Percentiles rank a stretch among this genome's conserved stretches.
Evolutionary conservation across 2,329 filamentous ascomycete species (phyloP).

Genomic region (Curvularia hawaiiensis): DNA sequence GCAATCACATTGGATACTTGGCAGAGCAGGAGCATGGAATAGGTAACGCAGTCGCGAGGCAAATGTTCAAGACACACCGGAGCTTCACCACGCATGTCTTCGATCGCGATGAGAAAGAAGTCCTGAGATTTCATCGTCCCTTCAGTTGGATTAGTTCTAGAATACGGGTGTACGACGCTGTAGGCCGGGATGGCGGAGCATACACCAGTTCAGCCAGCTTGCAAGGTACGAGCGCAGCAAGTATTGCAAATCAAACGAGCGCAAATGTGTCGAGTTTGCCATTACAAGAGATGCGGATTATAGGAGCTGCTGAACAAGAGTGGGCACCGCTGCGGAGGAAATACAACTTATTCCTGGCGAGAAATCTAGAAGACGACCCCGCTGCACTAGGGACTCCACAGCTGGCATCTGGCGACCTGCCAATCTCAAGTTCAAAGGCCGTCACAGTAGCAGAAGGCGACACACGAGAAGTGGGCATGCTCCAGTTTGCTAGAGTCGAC

Average conservation of each 20-base stretch:
- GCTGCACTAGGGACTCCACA: conserved; percentile 45
- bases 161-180: conserved; percentile 50
- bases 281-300: conserved; percentile 64
- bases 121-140: conserved; percentile 65
- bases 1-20: conserved; percentile 67
- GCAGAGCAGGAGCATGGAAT: conserved; percentile 67
- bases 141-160: conserved; percentile 68
- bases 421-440: conserved; percentile 57
- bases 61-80: conserved; percentile 66
- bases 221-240: conserved; percentile 52
- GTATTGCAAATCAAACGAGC: conserved; percentile 52
- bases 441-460: conserved; percentile 49
- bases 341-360: conserved; percentile 68
- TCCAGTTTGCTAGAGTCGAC: conserved; percentile 66
- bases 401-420: conserved; percentile 52
- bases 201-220: conserved; percentile 51
- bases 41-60: conserved; percentile 60
- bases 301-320: conserved; percentile 67
- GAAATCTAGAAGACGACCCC: conserved; percentile 49
- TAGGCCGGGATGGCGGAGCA: conserved; percentile 25
- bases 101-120: conserved; percentile 64
- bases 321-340: conserved; percentile 67
- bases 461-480: conserved; percentile 52
- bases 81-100: conserved; percentile 70
- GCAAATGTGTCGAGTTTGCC: conserved; percentile 60